These are phyloP conservation scores for Yamadazyma sp. DNA, from an alignment of 805 yeast genomes.

Conservation along the genomic window DNA sequence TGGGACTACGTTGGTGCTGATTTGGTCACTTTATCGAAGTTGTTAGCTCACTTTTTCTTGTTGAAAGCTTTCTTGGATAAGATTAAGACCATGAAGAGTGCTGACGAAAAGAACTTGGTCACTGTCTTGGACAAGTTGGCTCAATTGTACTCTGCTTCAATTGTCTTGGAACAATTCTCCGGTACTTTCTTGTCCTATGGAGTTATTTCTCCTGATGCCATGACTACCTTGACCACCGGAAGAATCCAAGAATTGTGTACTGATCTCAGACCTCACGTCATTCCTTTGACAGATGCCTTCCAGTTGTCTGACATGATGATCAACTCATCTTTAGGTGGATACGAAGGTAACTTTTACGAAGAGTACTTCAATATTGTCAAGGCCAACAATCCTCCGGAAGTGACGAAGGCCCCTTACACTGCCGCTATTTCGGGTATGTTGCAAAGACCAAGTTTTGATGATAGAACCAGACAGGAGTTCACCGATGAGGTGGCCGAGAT, in stretches of 20 bases:
- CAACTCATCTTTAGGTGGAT: slow-evolving; percentile 43
- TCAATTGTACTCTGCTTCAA: slow-evolving; percentile 33
- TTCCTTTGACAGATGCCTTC: slow-evolving; percentile 45
- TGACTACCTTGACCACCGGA: slow-evolving; percentile 25
- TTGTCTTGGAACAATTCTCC: slow-evolving; percentile 33
- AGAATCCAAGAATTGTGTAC: slow-evolving; percentile 34
- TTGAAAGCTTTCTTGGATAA: slow-evolving; percentile 32
- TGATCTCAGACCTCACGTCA: slow-evolving; percentile 40
- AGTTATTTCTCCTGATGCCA: slow-evolving; percentile 32
- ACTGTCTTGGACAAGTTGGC: slow-evolving; percentile 33
- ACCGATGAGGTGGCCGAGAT: slow-evolving; percentile 34
- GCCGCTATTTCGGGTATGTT: slow-evolving; percentile 38
- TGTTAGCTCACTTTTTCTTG: slow-evolving; percentile 44
- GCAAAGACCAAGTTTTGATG: slow-evolving; percentile 38
- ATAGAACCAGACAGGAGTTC: slow-evolving; percentile 39
- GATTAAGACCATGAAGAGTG: slow-evolving; percentile 21
- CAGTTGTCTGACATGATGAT: slow-evolving; percentile 44
- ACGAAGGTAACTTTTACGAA: slow-evolving; percentile 45
- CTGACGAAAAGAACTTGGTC: slow-evolving; percentile 22
- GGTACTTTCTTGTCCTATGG: slow-evolving; percentile 36
- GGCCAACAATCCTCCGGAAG: slow-evolving; percentile 31
- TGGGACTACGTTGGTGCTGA: slow-evolving; percentile 42
- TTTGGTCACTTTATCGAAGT: slow-evolving; percentile 41
- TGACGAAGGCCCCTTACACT: slow-evolving; percentile 43
- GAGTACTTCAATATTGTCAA: slow-evolving; percentile 42